A percentile compares a stretch with the other conserved stretches of the same genome.
phyloP scores from a whole-genome alignment of 2,329 filamentous ascomycete species.

The Salinomyces thailandicus region DNA sequence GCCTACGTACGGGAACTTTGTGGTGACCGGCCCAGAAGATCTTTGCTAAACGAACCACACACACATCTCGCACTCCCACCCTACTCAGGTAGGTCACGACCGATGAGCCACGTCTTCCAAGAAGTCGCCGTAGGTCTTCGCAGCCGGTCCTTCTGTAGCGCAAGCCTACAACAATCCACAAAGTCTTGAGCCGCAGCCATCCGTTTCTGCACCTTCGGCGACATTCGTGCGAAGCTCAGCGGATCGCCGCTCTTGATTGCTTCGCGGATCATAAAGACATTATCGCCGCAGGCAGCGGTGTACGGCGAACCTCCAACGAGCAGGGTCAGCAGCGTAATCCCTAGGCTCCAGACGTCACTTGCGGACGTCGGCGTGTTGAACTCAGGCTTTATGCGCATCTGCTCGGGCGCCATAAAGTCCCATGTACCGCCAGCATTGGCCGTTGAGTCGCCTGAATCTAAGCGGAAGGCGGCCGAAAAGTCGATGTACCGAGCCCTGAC shows the following conservation, averaged over 20 bases:
- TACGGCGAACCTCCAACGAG: slow-evolving; percentile 35
- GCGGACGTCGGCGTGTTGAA: slow-evolving; percentile 23
- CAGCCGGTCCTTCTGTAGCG: slow-evolving; percentile 27
- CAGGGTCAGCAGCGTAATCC: slow-evolving; percentile 34
- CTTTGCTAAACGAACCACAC: too few species aligned
- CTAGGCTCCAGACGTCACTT: slow-evolving; percentile 36
- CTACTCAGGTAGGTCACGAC: not conserved
- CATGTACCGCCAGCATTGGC: slow-evolving; percentile 34
- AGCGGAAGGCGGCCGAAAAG: slow-evolving; percentile 32
- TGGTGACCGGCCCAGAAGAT: too few species aligned
- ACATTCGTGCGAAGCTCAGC: slow-evolving; percentile 31
- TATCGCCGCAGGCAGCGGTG: slow-evolving; percentile 27
- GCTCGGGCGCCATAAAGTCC: slow-evolving; percentile 34
- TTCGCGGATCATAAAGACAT: slow-evolving; percentile 34
- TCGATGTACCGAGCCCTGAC: slow-evolving; percentile 30
- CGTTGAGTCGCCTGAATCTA: slow-evolving; percentile 12
- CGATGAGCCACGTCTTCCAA: slow-evolving; percentile 19
- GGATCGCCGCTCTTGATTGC: slow-evolving; percentile 34
- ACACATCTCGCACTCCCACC: too few species aligned
- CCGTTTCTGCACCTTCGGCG: slow-evolving; percentile 23
- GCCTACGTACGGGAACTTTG: too few species aligned
- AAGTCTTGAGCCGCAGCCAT: slow-evolving; percentile 25
- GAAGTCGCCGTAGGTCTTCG: slow-evolving; percentile 19
- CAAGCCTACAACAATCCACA: slow-evolving; percentile 29
- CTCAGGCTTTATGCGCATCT: slow-evolving; percentile 22